Percentiles rank a stretch among this genome's conserved stretches.
phyloP scores from a whole-genome alignment of 2,329 filamentous ascomycete species.

The Hypoxylon sp. region DNA sequence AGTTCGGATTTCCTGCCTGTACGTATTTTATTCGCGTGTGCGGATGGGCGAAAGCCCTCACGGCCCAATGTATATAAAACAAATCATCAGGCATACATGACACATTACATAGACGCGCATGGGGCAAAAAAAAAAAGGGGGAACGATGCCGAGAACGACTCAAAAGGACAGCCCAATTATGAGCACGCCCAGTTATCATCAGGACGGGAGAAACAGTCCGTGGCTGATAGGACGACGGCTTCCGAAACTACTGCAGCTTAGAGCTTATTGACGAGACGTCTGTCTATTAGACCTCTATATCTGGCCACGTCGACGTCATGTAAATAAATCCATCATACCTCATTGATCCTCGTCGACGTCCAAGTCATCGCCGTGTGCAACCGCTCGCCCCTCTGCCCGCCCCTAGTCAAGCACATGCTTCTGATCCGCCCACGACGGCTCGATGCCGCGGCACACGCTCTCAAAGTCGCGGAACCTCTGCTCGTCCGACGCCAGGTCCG shows the following conservation, averaged over 20 bases:
- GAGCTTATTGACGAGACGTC: not conserved
- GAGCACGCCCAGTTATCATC: no score
- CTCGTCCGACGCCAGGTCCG: conserved; percentile 64
- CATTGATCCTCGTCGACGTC: not conserved
- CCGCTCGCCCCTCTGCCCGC: no score
- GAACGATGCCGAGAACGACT: not conserved
- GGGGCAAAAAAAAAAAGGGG: not conserved
- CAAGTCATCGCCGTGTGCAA: not conserved
- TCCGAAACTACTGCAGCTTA: not conserved
- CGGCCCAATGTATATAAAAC: conserved; percentile 1
- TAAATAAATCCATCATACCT: no score
- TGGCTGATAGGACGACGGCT: not conserved
- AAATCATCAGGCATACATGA: not conserved
- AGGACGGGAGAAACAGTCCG: no score
- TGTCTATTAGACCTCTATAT: not conserved
- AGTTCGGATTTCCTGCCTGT: no score
- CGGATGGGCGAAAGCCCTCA: not conserved
- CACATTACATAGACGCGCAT: no score
- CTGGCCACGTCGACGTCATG: no score
- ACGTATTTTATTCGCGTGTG: no score
- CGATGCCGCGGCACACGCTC: conserved; percentile 71
- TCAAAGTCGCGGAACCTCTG: conserved; percentile 73
- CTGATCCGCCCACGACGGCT: conserved; percentile 69
- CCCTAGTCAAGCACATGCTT: conserved; percentile 65
- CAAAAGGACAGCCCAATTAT: not conserved